Conservation (phyloP, 257 asterid species). For the Scutellaria barbata region DNA sequence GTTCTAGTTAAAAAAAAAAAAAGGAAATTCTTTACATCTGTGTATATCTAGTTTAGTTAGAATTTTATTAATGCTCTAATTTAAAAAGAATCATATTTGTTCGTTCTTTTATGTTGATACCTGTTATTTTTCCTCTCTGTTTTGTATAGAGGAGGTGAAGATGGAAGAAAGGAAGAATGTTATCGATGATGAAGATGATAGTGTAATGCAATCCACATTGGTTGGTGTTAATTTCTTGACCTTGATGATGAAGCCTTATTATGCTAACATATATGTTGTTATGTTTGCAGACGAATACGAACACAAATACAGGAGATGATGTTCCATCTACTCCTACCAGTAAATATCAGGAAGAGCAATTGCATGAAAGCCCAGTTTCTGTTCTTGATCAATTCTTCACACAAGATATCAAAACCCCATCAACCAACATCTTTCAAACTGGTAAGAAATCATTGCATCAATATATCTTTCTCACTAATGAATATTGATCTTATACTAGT, state of each 20-base stretch:
- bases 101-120: not conserved
- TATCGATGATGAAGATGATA: slow-evolving; percentile 26
- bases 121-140: not conserved
- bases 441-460: slow-evolving; percentile 35
- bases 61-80: too few species aligned
- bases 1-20: too few species aligned
- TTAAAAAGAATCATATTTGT: too few species aligned
- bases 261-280: too few species aligned
- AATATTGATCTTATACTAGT: too few species aligned
- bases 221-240: slow-evolving; percentile 21
- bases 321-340: slow-evolving; percentile 49
- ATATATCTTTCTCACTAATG: too few species aligned
- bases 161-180: slow-evolving; percentile 23
- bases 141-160: slow-evolving; percentile 33
- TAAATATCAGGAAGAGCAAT: slow-evolving; percentile 53
- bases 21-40: too few species aligned
- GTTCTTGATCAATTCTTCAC: slow-evolving; percentile 62
- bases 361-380: slow-evolving; percentile 66
- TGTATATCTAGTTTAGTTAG: too few species aligned
- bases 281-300: too few species aligned
- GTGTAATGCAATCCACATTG: slow-evolving; percentile 7
- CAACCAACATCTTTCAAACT: slow-evolving; percentile 32
- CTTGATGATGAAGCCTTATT: not conserved
- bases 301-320: too few species aligned
- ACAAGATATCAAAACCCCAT: slow-evolving; percentile 51